Conservation (phyloP, 768 basidiomycete genomes). For the Leucocoprinus sp. region DNA sequence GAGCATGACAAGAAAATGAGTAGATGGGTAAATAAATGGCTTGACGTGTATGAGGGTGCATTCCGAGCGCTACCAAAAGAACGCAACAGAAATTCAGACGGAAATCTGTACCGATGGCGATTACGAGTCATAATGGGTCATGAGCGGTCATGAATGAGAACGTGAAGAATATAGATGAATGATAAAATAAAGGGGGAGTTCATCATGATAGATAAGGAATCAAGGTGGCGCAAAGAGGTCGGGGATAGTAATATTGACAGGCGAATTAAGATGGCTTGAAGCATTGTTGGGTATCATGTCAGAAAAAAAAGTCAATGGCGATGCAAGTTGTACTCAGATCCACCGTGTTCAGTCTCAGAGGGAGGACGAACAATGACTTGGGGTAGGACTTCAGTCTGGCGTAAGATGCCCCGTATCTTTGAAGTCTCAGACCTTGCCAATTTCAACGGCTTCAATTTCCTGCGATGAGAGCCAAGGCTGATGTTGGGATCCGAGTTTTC, state of each 20-base stretch:
- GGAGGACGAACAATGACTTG: constrained; percentile 56
- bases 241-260: not conserved
- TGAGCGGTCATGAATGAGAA: constrained; percentile 13
- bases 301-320: constrained; percentile 20
- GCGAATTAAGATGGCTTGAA: constrained; percentile 1
- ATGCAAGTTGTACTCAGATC: constrained; percentile 36
- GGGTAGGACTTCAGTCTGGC: constrained; percentile 49
- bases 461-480: constrained; percentile 21
- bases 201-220: not conserved
- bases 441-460: constrained; percentile 49
- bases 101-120: not conserved
- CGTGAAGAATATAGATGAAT: constrained; percentile 8
- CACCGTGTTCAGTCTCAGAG: constrained; percentile 38
- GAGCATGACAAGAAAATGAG: not conserved
- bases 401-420: constrained; percentile 49
- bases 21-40: not conserved
- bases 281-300: constrained; percentile 10
- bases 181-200: not conserved
- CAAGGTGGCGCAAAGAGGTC: not conserved
- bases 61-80: too few relatives aligned
- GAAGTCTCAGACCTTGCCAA: constrained; percentile 57
- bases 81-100: too few relatives aligned
- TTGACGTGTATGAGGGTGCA: not conserved
- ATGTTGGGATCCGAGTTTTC: constrained; percentile 32
- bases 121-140: constrained; percentile 8